A percentile compares a stretch with the other conserved stretches of the same genome.
phyloP scores from a whole-genome alignment of 23 red algal genomes.

The Agarophyton chilense region DNA sequence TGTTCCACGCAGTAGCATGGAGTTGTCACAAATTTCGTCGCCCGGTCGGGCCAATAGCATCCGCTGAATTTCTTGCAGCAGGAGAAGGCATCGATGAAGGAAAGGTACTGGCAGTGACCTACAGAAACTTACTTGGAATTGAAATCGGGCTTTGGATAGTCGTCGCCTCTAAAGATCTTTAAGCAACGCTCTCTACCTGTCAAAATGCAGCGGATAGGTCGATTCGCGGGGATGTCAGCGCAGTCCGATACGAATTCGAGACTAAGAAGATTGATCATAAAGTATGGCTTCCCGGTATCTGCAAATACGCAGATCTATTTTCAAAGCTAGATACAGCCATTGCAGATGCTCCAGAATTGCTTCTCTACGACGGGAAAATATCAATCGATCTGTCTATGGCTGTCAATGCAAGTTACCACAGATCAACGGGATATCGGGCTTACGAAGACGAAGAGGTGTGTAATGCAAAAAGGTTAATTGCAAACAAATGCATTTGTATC shows the following conservation, averaged over 20 bases:
- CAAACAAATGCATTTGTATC: too few species aligned
- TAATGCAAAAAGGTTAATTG: neutral
- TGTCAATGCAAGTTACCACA: neutral
- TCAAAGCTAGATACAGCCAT: slow-evolving; percentile 4
- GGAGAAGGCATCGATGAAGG: slow-evolving; percentile 18
- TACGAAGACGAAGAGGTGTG: neutral
- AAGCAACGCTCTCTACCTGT: neutral
- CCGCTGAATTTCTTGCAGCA: slow-evolving; percentile 6
- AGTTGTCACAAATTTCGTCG: neutral
- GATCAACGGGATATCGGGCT: neutral
- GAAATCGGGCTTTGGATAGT: neutral
- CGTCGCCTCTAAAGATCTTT: slow-evolving; percentile 13
- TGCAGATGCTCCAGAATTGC: neutral
- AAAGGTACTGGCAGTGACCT: neutral
- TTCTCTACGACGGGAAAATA: slow-evolving; percentile 8
- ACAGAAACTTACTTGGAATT: neutral
- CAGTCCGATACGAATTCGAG: slow-evolving; percentile 23
- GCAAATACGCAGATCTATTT: neutral
- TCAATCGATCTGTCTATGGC: neutral
- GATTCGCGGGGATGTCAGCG: slow-evolving; percentile 7
- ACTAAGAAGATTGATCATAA: slow-evolving; percentile 12
- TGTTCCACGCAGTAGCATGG: neutral
- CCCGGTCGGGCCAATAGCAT: slow-evolving; percentile 4
- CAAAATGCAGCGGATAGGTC: neutral
- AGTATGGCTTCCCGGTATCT: slow-evolving; percentile 13